These are phyloP conservation scores for Skeletonema grethae DNA, from an alignment of 108 stramenopile genomes.

Conservation along the genomic window DNA sequence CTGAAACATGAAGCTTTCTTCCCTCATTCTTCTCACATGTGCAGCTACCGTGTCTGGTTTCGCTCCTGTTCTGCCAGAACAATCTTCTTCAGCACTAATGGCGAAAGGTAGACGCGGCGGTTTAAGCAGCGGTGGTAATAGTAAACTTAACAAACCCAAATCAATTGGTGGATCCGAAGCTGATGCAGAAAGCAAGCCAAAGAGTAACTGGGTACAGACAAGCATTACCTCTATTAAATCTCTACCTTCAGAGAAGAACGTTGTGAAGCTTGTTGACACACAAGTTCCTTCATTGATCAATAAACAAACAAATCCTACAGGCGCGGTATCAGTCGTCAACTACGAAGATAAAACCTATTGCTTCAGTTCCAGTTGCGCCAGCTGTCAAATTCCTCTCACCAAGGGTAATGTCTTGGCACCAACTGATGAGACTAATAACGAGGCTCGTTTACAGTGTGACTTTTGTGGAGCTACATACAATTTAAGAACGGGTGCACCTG, in stretches of 20 bases:
- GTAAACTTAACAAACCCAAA: conserved; percentile 6
- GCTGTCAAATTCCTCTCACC: conserved; percentile 76
- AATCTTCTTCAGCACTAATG: not conserved
- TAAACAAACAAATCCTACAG: conserved; percentile 69
- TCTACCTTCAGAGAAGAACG: conserved; percentile 61
- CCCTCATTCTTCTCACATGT: not conserved
- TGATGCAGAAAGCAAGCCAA: conserved; percentile 22
- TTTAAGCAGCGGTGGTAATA: not conserved
- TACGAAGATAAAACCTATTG: conserved; percentile 65
- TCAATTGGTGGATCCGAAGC: conserved; percentile 2
- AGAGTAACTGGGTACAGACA: conserved; percentile 35
- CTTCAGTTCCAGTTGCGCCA: conserved; percentile 58
- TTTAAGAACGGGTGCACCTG: conserved; percentile 60
- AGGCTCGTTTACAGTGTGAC: conserved; percentile 46
- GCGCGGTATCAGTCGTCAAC: conserved; percentile 75
- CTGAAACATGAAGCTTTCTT: not conserved
- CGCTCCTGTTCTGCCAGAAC: not conserved
- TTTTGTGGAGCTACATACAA: conserved; percentile 81
- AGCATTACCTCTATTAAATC: conserved; percentile 46
- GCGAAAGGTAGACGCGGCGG: conserved; percentile 19
- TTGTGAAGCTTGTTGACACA: conserved; percentile 64
- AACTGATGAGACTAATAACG: conserved; percentile 48
- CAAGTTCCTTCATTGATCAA: conserved; percentile 54
- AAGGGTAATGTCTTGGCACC: conserved; percentile 66
- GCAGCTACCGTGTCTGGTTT: not conserved